Evolutionary conservation across 345 rosid species (phyloP).

Genomic region (Gossypium longicalyx): DNA sequence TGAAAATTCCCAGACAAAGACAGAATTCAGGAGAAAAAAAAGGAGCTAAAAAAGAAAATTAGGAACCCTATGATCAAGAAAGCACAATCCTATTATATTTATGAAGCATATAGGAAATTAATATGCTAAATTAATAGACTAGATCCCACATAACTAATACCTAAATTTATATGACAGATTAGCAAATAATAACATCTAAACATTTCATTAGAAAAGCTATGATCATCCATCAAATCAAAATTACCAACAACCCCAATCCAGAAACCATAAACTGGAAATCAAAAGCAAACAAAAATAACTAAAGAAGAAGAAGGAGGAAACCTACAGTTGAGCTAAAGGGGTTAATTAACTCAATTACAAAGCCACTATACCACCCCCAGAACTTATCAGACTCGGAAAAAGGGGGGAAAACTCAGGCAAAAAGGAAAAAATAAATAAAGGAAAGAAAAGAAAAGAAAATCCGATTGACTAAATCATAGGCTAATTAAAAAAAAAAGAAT

Average conservation of each 20-base stretch:
- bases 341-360: constrained; percentile 11
- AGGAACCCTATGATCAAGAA: constrained; percentile 23
- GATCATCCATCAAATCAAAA: constrained; percentile 24
- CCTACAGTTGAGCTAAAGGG: constrained; percentile 16
- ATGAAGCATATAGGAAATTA: background rate
- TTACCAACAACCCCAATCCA: constrained; percentile 23
- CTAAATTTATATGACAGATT: constrained; percentile 16
- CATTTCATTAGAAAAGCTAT: background rate
- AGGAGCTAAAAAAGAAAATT: constrained; percentile 7
- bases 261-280: background rate
- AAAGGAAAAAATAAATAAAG: background rate
- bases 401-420: background rate
- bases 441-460: constrained; percentile 13
- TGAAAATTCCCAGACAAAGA: constrained; percentile 12
- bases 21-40: background rate
- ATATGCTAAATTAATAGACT: constrained; percentile 20
- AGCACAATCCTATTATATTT: constrained; percentile 12
- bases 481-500: background rate
- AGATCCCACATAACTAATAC: constrained; percentile 30
- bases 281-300: background rate
- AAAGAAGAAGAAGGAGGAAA: constrained; percentile 4
- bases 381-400: constrained; percentile 13
- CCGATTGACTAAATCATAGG: constrained; percentile 27
- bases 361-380: constrained; percentile 7
- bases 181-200: constrained; percentile 21